Conservation (phyloP, 495 filamentous ascomycete genomes). For the Neurospora africana region DNA sequence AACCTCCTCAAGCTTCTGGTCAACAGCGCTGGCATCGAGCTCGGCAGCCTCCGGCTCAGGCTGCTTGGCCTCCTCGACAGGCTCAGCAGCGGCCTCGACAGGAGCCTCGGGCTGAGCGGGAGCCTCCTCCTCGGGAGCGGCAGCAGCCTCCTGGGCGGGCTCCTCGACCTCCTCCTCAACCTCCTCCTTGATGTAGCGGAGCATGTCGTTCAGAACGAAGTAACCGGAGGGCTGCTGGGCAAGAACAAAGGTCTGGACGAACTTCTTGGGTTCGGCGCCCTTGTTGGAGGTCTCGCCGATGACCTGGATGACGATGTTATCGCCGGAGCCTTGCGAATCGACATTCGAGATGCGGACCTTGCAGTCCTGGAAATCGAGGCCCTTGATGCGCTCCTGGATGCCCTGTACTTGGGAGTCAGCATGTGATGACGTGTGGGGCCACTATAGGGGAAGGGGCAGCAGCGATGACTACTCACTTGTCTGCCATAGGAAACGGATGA, state of each 20-base stretch:
- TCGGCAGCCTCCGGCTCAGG: slow-evolving; percentile 35
- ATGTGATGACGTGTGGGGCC: not conserved
- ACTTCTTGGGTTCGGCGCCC: slow-evolving; percentile 78
- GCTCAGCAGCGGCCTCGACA: slow-evolving; percentile 31
- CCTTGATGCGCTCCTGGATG: slow-evolving; percentile 88
- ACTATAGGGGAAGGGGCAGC: not conserved
- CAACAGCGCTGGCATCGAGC: slow-evolving; percentile 35
- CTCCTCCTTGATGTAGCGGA: slow-evolving; percentile 83
- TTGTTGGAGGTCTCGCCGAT: slow-evolving; percentile 98
- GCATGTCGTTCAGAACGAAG: slow-evolving; percentile 96
- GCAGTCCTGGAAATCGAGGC: slow-evolving; percentile 90
- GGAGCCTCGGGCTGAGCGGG: slow-evolving; percentile 21
- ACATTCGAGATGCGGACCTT: slow-evolving; percentile 98
- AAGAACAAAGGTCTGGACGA: slow-evolving; percentile 95
- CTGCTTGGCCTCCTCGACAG: slow-evolving; percentile 37
- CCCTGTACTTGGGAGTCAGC: slow-evolving; percentile 40
- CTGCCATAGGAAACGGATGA: slow-evolving; percentile 74
- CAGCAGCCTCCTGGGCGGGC: slow-evolving; percentile 24
- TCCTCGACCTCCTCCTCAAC: slow-evolving; percentile 46
- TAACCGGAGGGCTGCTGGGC: slow-evolving; percentile 94
- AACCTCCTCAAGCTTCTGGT: slow-evolving; percentile 42
- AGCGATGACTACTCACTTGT: slow-evolving; percentile 48
- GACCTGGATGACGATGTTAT: slow-evolving; percentile 91
- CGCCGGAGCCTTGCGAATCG: slow-evolving; percentile 84
- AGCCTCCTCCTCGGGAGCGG: slow-evolving; percentile 33